A percentile compares a stretch with the other conserved stretches of the same genome.
Evolutionary conservation across 2,329 filamentous ascomycete species (phyloP).

Genomic region (Aspergillus ustus): DNA sequence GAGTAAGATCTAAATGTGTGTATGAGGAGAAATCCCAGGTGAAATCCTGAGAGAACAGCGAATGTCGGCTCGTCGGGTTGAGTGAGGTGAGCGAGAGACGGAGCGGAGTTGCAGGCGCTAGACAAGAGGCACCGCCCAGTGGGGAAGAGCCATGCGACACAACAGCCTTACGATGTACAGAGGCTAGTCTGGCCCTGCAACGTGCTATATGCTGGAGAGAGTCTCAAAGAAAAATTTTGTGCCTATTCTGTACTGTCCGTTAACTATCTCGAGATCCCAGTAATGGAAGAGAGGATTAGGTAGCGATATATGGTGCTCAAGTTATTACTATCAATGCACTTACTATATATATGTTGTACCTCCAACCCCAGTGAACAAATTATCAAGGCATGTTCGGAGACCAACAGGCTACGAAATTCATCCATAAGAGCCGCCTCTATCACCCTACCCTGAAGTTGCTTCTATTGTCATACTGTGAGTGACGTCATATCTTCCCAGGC

Average conservation of each 20-base stretch:
- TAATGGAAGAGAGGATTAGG: background rate
- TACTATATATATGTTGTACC: too few relatives aligned
- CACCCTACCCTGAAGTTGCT: background rate
- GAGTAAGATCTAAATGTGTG: background rate
- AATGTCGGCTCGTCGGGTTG: constrained; percentile 17
- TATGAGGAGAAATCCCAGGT: background rate
- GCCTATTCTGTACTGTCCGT: background rate
- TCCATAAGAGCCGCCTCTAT: background rate
- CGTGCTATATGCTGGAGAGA: background rate
- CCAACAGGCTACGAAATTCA: background rate
- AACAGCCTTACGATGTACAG: background rate
- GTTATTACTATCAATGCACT: background rate
- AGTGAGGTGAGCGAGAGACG: background rate
- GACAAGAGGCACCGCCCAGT: constrained; percentile 14
- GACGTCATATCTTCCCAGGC: constrained; percentile 6
- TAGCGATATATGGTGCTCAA: background rate
- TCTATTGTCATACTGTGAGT: background rate
- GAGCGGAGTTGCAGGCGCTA: constrained; percentile 17
- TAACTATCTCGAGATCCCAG: background rate
- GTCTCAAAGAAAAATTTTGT: background rate
- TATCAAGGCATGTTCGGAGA: background rate
- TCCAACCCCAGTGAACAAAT: background rate
- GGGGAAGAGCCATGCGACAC: constrained; percentile 10
- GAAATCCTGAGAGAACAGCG: background rate
- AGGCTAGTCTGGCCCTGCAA: background rate